Conservation (phyloP, 2,329 filamentous ascomycete genomes). For the Dothideomycetidae sp. region DNA sequence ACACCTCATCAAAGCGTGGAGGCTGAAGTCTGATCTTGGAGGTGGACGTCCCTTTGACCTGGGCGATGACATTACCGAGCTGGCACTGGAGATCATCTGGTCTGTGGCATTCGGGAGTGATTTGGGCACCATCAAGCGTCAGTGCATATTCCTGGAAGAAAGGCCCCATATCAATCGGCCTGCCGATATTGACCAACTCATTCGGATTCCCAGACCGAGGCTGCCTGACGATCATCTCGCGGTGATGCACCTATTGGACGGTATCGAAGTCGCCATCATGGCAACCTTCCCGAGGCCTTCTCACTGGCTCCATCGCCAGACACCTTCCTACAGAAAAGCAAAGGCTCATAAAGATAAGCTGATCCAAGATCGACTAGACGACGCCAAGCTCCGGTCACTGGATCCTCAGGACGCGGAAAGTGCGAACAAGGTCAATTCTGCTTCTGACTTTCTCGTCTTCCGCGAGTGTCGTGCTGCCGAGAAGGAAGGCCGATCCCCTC, state of each 20-base stretch:
- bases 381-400: slow-evolving; percentile 17
- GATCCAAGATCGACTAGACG: slow-evolving; percentile 21
- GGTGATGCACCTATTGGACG: slow-evolving; percentile 15
- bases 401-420: slow-evolving; percentile 14
- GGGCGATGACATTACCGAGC: slow-evolving; percentile 23
- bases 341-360: slow-evolving; percentile 15
- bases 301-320: slow-evolving; percentile 14
- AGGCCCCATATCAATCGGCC: slow-evolving; percentile 10
- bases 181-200: slow-evolving; percentile 6
- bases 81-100: slow-evolving; percentile 28
- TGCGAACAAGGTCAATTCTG: slow-evolving; percentile 18
- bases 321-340: slow-evolving; percentile 9
- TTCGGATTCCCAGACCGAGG: slow-evolving; percentile 14
- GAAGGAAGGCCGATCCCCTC: slow-evolving; percentile 20
- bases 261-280: slow-evolving; percentile 13
- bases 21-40: slow-evolving; percentile 18
- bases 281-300: slow-evolving; percentile 16
- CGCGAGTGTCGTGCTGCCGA: slow-evolving; percentile 22
- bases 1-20: slow-evolving; percentile 21
- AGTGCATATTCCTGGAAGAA: slow-evolving; percentile 11
- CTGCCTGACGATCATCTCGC: slow-evolving; percentile 16
- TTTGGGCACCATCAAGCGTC: slow-evolving; percentile 17
- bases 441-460: slow-evolving; percentile 25
- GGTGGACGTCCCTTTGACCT: slow-evolving; percentile 22
- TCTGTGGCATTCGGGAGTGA: slow-evolving; percentile 24